Evolutionary conservation across 2,329 filamentous ascomycete genomes (phyloP).

Genomic region (Calonectria honghensis): DNA sequence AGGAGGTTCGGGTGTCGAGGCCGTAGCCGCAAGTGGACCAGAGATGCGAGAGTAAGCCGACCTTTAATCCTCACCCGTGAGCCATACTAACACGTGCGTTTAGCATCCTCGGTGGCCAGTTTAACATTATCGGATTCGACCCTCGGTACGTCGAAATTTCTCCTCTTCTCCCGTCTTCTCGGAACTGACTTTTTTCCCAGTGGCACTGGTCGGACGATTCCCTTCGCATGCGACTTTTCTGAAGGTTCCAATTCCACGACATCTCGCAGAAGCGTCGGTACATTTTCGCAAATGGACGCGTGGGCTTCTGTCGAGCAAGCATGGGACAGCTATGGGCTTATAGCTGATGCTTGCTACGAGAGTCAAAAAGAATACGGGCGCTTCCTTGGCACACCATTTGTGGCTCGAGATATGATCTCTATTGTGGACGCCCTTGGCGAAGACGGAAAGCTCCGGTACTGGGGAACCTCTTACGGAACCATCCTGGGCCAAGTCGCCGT

Average conservation of each 20-base stretch:
- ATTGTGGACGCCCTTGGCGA: constrained; percentile 62
- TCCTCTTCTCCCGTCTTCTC: accelerated
- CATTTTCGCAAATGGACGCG: constrained; percentile 32
- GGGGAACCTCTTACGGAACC: constrained; percentile 54
- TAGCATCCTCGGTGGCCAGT: constrained; percentile 43
- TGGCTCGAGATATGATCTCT: constrained; percentile 62
- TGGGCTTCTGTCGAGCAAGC: constrained; percentile 23
- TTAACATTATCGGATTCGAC: constrained; percentile 44
- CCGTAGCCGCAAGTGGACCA: not conserved
- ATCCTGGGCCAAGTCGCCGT: constrained; percentile 47
- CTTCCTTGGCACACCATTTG: constrained; percentile 58
- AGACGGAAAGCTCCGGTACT: constrained; percentile 60
- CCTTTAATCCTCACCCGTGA: not conserved
- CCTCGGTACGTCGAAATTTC: constrained; percentile 42
- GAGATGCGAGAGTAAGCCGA: constrained; percentile 26
- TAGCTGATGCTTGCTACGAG: constrained; percentile 50
- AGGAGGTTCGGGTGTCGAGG: constrained; percentile 49
- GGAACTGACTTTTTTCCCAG: not conserved
- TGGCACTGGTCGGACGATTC: constrained; percentile 48
- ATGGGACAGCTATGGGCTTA: not conserved
- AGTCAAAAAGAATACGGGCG: constrained; percentile 49
- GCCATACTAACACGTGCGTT: not conserved
- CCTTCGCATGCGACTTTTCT: constrained; percentile 36
- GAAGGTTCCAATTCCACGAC: not conserved
- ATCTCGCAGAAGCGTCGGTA: constrained; percentile 34